These are phyloP conservation scores for Boletellus ananas DNA, from an alignment of 768 basidiomycete species.

Conservation along the genomic window DNA sequence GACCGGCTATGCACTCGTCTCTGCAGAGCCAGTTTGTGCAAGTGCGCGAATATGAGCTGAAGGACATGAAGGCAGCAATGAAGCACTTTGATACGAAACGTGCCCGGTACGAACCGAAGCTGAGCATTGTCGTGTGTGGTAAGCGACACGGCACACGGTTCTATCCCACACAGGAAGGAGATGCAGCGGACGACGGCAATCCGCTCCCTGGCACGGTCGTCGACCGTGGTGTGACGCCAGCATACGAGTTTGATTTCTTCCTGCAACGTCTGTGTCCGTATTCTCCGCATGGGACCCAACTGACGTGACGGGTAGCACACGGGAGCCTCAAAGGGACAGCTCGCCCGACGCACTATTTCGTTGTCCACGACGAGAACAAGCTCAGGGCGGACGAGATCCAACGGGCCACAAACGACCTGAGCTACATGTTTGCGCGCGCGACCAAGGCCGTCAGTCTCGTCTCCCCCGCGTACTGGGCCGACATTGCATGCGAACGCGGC, in stretches of 20 bases:
- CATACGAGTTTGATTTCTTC: conserved; percentile 55
- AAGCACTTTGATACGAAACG: conserved; percentile 29
- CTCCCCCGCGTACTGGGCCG: conserved; percentile 40
- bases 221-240: conserved; percentile 50
- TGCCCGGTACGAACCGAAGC: conserved; percentile 40
- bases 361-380: conserved; percentile 50
- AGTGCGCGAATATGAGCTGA: conserved; percentile 42
- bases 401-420: conserved; percentile 46
- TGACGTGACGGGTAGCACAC: conserved; percentile 29
- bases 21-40: conserved; percentile 44
- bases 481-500: conserved; percentile 51
- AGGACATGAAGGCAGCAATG: conserved; percentile 40
- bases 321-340: conserved; percentile 43
- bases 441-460: conserved; percentile 44
- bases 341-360: conserved; percentile 52
- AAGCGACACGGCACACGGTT: conserved; percentile 57
- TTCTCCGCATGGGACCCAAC: not conserved
- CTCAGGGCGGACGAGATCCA: conserved; percentile 50
- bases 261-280: conserved; percentile 37
- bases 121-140: conserved; percentile 53
- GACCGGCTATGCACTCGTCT: not conserved
- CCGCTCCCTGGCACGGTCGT: conserved; percentile 54
- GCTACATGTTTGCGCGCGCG: conserved; percentile 57
- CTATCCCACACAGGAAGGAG: conserved; percentile 40
- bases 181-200: conserved; percentile 45